These are phyloP conservation scores for Lepidium didymum DNA, from an alignment of 345 rosid genomes.

Conservation along the genomic window DNA sequence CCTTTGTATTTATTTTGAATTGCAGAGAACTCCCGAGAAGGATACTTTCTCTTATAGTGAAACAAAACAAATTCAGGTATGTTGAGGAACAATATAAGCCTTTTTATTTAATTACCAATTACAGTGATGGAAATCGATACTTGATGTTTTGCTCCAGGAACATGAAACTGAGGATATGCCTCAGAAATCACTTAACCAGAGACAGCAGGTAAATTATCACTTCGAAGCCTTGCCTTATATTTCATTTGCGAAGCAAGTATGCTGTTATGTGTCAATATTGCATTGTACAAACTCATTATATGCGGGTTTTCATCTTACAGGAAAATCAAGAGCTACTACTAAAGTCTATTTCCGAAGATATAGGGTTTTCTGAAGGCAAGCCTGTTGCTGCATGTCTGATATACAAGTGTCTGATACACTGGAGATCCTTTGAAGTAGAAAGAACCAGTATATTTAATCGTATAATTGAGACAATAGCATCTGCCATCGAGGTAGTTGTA, in stretches of 20 bases:
- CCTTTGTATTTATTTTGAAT: conserved; percentile 11
- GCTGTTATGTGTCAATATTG: neutral
- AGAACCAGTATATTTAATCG: conserved; percentile 82
- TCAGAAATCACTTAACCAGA: conserved; percentile 85
- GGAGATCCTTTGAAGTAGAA: conserved; percentile 96
- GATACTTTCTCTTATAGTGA: conserved; percentile 61
- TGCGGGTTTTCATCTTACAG: conserved; percentile 34
- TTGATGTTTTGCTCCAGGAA: conserved; percentile 30
- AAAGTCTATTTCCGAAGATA: conserved; percentile 74
- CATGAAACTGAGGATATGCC: conserved; percentile 78
- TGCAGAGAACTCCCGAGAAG: conserved; percentile 80
- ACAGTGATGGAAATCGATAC: conserved; percentile 29
- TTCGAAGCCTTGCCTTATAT: conserved; percentile 6
- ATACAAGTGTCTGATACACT: conserved; percentile 82
- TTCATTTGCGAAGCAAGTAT: neutral
- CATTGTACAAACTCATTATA: conserved; percentile 5
- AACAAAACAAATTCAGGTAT: conserved; percentile 42
- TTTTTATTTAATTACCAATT: conserved; percentile 4
- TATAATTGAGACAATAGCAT: conserved; percentile 72
- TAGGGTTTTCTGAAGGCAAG: conserved; percentile 79
- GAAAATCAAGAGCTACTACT: conserved; percentile 85
- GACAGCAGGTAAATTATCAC: conserved; percentile 62
- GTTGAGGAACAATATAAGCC: neutral
- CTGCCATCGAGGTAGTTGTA: conserved; percentile 64
- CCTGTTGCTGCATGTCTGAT: conserved; percentile 93